A percentile compares a stretch with the other conserved stretches of the same genome.
phyloP scores from a whole-genome alignment of 2,329 filamentous ascomycete species.

The Fusarium mundagurra region DNA sequence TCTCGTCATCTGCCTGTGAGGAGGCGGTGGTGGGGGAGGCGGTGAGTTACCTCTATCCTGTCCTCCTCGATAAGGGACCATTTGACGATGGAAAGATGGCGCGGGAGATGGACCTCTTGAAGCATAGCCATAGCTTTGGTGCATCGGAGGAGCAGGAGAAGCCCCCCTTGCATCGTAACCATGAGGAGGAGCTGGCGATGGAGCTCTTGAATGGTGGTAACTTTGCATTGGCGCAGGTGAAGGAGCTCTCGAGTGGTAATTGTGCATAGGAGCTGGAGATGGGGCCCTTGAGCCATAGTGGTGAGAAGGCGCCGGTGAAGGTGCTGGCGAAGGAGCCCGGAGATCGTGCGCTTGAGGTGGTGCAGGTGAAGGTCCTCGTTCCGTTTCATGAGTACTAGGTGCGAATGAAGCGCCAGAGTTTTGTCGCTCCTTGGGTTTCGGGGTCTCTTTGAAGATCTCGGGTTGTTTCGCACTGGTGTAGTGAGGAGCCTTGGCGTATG shows the following conservation, averaged over 20 bases:
- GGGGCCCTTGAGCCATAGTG: slow-evolving; percentile 47
- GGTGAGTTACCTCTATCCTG: slow-evolving; percentile 64
- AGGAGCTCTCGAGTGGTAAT: slow-evolving; percentile 16
- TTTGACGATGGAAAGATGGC: slow-evolving; percentile 45
- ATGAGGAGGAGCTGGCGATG: slow-evolving; percentile 43
- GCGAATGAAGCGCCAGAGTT: slow-evolving; percentile 54
- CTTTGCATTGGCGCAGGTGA: slow-evolving; percentile 34
- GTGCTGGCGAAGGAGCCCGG: slow-evolving; percentile 46
- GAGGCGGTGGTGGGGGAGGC: slow-evolving; percentile 84
- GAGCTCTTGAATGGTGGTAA: slow-evolving; percentile 43
- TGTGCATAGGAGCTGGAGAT: slow-evolving; percentile 37
- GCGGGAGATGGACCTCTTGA: slow-evolving; percentile 52
- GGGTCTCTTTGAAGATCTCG: slow-evolving; percentile 62
- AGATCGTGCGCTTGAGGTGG: slow-evolving; percentile 17
- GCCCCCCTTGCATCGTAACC: slow-evolving; percentile 48
- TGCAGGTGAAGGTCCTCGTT: slow-evolving; percentile 34
- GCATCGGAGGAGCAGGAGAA: slow-evolving; percentile 42
- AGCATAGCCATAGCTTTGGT: slow-evolving; percentile 46
- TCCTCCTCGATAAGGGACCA: slow-evolving; percentile 37
- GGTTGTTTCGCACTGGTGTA: slow-evolving; percentile 72
- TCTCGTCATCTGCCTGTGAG: slow-evolving; percentile 74
- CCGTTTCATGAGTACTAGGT: slow-evolving; percentile 35
- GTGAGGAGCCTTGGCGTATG: slow-evolving; percentile 73
- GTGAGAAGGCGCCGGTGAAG: slow-evolving; percentile 47
- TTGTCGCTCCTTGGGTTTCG: slow-evolving; percentile 51